A percentile compares a stretch with the other conserved stretches of the same genome.
Conservation (phyloP, 78 protist genomes). For the Pelomyxa schiedti region DNA sequence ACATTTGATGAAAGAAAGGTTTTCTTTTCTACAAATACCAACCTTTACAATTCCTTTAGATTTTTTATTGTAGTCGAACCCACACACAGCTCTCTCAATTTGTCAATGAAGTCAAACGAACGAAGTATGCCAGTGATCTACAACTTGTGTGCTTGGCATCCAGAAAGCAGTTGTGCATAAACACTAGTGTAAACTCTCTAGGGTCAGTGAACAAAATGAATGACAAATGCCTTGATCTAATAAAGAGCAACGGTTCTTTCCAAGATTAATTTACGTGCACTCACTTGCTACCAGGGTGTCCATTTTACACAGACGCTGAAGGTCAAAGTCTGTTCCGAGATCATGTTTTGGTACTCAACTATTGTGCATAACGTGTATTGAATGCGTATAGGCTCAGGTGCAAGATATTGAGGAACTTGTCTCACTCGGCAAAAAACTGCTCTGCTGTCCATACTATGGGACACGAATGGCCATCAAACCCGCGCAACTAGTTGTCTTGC, state of each 20-base stretch:
- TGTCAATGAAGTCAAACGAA: slow-evolving; percentile 38
- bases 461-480: slow-evolving; percentile 5
- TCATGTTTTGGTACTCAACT: neutral
- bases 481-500: slow-evolving; percentile 42
- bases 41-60: neutral
- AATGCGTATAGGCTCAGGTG: neutral
- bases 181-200: neutral
- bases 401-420: slow-evolving; percentile 47
- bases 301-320: too few relatives aligned
- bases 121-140: neutral
- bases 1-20: neutral
- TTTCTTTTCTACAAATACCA: neutral
- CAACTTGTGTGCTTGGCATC: slow-evolving; percentile 23
- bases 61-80: slow-evolving; percentile 56
- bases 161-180: slow-evolving; percentile 35
- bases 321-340: neutral
- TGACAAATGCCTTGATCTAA: slow-evolving; percentile 13
- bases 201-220: neutral
- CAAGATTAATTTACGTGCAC: neutral
- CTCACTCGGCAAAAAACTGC: neutral
- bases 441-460: slow-evolving; percentile 48
- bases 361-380: neutral
- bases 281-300: neutral
- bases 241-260: neutral
- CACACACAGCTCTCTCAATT: slow-evolving; percentile 75